A percentile compares a stretch with the other conserved stretches of the same genome.
phyloP scores from a whole-genome alignment of 495 filamentous ascomycete genomes.

The Penicillium longicatenatum region DNA sequence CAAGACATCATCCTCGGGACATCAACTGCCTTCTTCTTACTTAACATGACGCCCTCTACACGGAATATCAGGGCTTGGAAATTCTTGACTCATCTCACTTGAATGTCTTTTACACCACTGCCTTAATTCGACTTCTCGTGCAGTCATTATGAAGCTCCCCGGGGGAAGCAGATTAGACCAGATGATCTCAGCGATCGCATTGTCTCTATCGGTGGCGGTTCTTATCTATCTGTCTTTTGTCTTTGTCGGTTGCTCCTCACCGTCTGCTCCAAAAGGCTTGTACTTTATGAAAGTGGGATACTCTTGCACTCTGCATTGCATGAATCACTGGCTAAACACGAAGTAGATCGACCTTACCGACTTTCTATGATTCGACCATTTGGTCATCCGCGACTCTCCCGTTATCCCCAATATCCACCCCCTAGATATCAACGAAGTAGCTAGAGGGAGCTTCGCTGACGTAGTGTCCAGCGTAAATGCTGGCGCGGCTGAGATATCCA shows the following conservation, averaged over 20 bases:
- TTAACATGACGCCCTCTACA: neutral
- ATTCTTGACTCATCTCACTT: neutral
- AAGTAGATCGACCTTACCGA: neutral
- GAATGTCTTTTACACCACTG: neutral
- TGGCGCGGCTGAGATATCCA: neutral
- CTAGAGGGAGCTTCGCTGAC: neutral
- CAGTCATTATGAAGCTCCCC: neutral
- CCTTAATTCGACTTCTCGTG: neutral
- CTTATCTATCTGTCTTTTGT: neutral
- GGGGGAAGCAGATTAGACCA: neutral
- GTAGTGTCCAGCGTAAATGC: neutral
- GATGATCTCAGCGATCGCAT: neutral
- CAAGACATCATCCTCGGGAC: neutral
- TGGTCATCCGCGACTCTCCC: neutral
- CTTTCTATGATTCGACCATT: neutral
- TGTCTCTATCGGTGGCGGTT: neutral
- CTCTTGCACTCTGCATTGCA: neutral
- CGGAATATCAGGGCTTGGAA: neutral
- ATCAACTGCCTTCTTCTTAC: neutral
- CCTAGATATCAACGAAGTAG: neutral
- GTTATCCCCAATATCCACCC: neutral
- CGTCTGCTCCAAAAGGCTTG: neutral
- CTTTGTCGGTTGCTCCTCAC: neutral
- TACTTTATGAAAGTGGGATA: neutral
- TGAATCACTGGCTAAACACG: neutral